Evolutionary conservation across 2,329 filamentous ascomycete species (phyloP).

Genomic region (Coniella vitis): DNA sequence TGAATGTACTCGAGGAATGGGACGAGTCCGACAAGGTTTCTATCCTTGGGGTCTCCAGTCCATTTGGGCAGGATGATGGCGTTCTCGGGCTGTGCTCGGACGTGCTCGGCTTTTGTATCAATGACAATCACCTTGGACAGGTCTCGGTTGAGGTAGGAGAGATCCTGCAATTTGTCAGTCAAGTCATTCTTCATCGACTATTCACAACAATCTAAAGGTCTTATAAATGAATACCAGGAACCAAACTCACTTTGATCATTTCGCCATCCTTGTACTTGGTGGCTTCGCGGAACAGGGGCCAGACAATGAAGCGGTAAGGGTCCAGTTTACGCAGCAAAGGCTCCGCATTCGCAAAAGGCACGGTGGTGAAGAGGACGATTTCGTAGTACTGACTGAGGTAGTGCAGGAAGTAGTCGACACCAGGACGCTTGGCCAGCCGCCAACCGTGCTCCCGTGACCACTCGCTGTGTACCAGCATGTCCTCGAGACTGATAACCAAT

Average conservation of each 20-base stretch:
- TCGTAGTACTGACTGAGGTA: constrained; percentile 98
- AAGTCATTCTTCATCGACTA: neutral
- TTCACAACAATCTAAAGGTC: neutral
- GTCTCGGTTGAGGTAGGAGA: constrained; percentile 96
- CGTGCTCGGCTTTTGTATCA: constrained; percentile 77
- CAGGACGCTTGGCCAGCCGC: constrained; percentile 89
- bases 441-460: constrained; percentile 93
- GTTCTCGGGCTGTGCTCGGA: constrained; percentile 90
- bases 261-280: constrained; percentile 94
- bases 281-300: constrained; percentile 92
- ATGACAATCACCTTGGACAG: constrained; percentile 92
- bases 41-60: constrained; percentile 77
- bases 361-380: constrained; percentile 87
- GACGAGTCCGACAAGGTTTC: constrained; percentile 79
- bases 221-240: no score
- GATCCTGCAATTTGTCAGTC: constrained; percentile 53
- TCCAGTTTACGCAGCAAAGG: constrained; percentile 89
- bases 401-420: constrained; percentile 92
- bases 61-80: constrained; percentile 87
- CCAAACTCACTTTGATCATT: constrained; percentile 73
- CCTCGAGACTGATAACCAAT: constrained; percentile 84
- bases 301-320: constrained; percentile 90
- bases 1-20: constrained; percentile 97
- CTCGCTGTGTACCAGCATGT: constrained; percentile 89
- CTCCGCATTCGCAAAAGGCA: constrained; percentile 77